Conservation (phyloP, 2,329 filamentous ascomycete species). For the Ophiosphaerella herpotricha region DNA sequence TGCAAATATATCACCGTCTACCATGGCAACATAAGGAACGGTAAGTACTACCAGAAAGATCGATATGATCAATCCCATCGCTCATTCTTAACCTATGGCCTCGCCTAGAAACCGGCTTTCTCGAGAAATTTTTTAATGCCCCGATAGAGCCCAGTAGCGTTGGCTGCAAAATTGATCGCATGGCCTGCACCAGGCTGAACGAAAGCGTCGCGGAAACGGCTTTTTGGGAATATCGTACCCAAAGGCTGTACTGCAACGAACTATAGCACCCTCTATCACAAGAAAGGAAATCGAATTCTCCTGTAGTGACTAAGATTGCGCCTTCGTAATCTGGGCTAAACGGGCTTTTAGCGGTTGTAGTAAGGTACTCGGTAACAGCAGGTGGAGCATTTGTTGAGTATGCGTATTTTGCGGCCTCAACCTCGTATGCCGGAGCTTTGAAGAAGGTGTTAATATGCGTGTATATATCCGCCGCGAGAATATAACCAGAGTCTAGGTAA, state of each 20-base stretch:
- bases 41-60: too few relatives aligned
- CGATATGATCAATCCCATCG: too few relatives aligned
- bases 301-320: neutral
- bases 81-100: too few relatives aligned
- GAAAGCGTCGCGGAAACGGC: neutral
- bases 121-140: neutral
- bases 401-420: neutral
- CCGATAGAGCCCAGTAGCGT: neutral
- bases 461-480: neutral
- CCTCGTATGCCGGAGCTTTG: neutral
- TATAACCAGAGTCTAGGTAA: neutral
- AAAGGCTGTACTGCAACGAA: neutral
- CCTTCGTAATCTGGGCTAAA: neutral
- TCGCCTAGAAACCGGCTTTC: neutral
- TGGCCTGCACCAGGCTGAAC: constrained; percentile 1
- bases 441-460: constrained; percentile 1
- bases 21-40: too few relatives aligned
- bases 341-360: neutral
- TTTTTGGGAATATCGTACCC: neutral
- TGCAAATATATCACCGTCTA: too few relatives aligned
- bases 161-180: neutral
- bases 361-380: neutral
- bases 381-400: neutral
- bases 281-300: neutral
- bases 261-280: neutral